Percentiles rank a stretch among this genome's conserved stretches.
These are phyloP conservation scores for Yarrowia alimentaria DNA, from an alignment of 805 yeast species.

Conservation along the genomic window DNA sequence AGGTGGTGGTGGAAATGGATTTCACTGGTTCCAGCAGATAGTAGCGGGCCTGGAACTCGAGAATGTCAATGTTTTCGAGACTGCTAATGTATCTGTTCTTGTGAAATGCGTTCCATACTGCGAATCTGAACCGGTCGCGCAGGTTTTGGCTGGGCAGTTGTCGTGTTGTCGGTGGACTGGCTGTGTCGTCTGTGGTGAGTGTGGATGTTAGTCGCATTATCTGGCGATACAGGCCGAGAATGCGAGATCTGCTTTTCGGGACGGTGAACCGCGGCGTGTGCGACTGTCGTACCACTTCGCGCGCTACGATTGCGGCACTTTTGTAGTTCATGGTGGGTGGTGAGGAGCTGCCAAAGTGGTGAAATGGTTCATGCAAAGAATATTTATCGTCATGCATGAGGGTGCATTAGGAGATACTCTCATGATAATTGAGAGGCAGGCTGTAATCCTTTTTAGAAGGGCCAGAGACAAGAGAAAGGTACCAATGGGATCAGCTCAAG, in stretches of 20 bases:
- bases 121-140: neutral
- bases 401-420: too few species aligned
- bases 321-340: conserved; percentile 15
- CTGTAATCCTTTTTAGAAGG: too few species aligned
- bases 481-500: too few species aligned
- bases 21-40: neutral
- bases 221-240: conserved; percentile 2
- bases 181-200: neutral
- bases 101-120: conserved; percentile 23
- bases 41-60: conserved; percentile 5
- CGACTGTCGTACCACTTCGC: conserved; percentile 12
- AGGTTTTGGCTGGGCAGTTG: neutral
- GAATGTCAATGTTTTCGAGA: neutral
- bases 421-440: too few species aligned
- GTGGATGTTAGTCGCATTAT: conserved; percentile 6
- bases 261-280: conserved; percentile 6
- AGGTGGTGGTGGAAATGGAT: neutral
- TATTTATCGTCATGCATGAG: neutral
- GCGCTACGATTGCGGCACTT: conserved; percentile 5
- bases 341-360: neutral
- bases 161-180: neutral
- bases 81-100: conserved; percentile 2
- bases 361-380: neutral
- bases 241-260: neutral
- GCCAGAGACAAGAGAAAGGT: too few species aligned